These are phyloP conservation scores for Colletotrichum lindemuthianum DNA, from an alignment of 2,329 filamentous ascomycete genomes.

Conservation along the genomic window DNA sequence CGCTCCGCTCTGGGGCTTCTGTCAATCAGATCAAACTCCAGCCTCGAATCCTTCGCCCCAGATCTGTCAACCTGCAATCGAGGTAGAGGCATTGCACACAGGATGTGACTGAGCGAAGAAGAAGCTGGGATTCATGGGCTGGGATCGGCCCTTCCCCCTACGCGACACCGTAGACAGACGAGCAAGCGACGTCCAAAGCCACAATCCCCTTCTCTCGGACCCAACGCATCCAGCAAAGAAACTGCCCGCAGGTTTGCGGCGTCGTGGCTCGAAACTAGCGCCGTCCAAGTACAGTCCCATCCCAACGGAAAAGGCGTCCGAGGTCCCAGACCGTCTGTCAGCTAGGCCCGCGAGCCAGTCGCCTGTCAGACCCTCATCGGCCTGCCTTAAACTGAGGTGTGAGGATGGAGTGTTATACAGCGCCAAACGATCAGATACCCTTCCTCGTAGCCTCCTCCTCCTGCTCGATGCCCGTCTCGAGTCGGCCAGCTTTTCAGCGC, in stretches of 20 bases:
- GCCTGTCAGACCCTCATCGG: slow-evolving; percentile 4
- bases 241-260: neutral
- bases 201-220: neutral
- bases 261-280: neutral
- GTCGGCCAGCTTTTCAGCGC: neutral
- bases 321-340: slow-evolving; percentile 3
- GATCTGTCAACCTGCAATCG: neutral
- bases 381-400: slow-evolving; percentile 3
- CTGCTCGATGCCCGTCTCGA: neutral
- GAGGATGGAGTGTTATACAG: neutral
- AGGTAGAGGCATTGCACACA: too few species aligned
- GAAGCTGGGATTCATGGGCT: too few species aligned
- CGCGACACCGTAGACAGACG: too few species aligned
- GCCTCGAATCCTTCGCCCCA: neutral
- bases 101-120: too few species aligned
- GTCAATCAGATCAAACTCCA: slow-evolving; percentile 8
- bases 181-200: neutral
- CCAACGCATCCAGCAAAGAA: slow-evolving; percentile 7
- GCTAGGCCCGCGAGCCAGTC: slow-evolving; percentile 3
- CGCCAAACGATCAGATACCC: neutral
- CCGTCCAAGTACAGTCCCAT: neutral
- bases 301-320: slow-evolving; percentile 21
- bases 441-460: neutral
- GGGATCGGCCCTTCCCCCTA: too few species aligned
- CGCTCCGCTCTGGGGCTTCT: neutral